A percentile compares a stretch with the other conserved stretches of the same genome.
Conservation (phyloP, 2,329 filamentous ascomycete genomes). For the Capronia coronata region DNA sequence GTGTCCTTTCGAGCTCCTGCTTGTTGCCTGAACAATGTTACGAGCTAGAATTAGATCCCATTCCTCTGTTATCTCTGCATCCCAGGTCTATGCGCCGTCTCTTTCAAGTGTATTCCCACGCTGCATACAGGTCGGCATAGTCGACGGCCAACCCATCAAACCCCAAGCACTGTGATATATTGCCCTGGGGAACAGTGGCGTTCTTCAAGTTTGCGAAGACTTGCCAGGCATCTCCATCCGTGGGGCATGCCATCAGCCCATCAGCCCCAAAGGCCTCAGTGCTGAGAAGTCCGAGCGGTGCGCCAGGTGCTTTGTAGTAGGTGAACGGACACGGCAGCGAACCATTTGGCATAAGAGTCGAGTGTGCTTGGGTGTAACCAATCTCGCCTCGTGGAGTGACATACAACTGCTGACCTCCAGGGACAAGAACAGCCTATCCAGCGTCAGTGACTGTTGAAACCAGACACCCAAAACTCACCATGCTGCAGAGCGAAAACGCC, state of each 20-base stretch:
- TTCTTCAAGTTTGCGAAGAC: constrained; percentile 39
- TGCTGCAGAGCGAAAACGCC: constrained; percentile 38
- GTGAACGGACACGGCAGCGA: constrained; percentile 48
- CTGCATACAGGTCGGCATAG: constrained; percentile 29
- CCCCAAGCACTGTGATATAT: constrained; percentile 35
- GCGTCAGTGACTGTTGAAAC: not conserved
- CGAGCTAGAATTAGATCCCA: not conserved
- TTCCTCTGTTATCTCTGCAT: not conserved
- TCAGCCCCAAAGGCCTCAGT: constrained; percentile 34
- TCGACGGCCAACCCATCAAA: constrained; percentile 36
- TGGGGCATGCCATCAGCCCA: constrained; percentile 43
- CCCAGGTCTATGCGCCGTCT: not conserved
- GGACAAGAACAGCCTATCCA: constrained; percentile 47
- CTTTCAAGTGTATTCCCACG: constrained; percentile 37
- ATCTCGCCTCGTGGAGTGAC: constrained; percentile 50
- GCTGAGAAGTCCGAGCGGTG: constrained; percentile 30
- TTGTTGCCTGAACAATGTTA: not conserved
- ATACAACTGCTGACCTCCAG: constrained; percentile 59
- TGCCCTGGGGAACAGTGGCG: constrained; percentile 36
- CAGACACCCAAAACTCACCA: constrained; percentile 27
- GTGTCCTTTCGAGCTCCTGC: not conserved
- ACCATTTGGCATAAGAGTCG: constrained; percentile 46
- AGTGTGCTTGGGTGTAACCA: constrained; percentile 53
- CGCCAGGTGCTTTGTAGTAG: constrained; percentile 31
- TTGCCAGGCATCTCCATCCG: constrained; percentile 33